Conservation (phyloP, 257 asterid species). For the Scutellaria galericulata region DNA sequence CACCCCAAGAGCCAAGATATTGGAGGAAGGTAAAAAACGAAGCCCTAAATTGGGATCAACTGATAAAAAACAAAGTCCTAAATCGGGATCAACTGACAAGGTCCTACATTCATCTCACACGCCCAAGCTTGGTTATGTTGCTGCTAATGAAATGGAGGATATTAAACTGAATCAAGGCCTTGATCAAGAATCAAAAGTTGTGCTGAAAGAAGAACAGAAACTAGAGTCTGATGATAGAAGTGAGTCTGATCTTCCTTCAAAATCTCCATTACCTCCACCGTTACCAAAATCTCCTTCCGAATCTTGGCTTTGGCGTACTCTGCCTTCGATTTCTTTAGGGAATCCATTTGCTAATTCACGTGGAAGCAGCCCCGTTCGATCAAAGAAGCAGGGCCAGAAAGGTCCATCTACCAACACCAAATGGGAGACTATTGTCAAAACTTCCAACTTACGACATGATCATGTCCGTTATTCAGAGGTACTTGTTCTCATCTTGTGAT, state of each 20-base stretch:
- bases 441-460: conserved; percentile 55
- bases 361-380: conserved; percentile 44
- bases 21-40: conserved; percentile 34
- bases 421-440: conserved; percentile 90
- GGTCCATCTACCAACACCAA: conserved; percentile 47
- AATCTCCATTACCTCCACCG: conserved; percentile 81
- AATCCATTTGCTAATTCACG: conserved; percentile 62
- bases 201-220: conserved; percentile 31
- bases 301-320: conserved; percentile 91
- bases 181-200: conserved; percentile 36
- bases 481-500: conserved; percentile 20
- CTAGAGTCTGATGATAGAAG: conserved; percentile 31
- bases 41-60: conserved; percentile 26
- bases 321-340: conserved; percentile 67
- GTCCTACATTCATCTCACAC: conserved; percentile 27
- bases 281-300: conserved; percentile 97
- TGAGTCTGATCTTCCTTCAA: conserved; percentile 37
- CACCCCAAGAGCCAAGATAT: conserved; percentile 11
- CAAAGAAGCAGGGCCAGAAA: conserved; percentile 57
- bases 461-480: conserved; percentile 77
- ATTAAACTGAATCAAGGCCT: conserved; percentile 27
- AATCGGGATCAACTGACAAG: conserved; percentile 29
- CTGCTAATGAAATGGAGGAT: conserved; percentile 35
- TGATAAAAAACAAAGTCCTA: conserved; percentile 36
- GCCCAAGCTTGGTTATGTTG: background rate